phyloP scores from a whole-genome alignment of 352 stramenopile species.

The Phytophthora vignae region DNA sequence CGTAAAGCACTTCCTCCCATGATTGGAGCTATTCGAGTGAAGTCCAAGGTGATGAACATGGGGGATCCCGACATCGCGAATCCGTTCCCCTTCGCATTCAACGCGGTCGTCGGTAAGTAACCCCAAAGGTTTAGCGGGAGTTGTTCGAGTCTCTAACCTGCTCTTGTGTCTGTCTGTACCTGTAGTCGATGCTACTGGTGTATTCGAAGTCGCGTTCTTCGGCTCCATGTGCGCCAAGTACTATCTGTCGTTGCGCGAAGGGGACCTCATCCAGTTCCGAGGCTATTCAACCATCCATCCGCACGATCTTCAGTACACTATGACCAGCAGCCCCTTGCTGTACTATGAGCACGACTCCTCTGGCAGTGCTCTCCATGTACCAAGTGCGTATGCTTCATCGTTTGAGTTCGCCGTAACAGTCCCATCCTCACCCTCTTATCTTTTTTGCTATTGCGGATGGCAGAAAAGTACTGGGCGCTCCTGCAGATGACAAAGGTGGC shows the following conservation, averaged over 20 bases:
- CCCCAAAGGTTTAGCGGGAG: background rate
- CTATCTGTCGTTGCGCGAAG: slow-evolving; percentile 61
- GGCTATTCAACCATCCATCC: slow-evolving; percentile 42
- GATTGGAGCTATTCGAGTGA: slow-evolving; percentile 60
- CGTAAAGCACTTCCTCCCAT: slow-evolving; percentile 44
- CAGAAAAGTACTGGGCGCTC: slow-evolving; percentile 70
- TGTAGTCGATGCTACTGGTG: slow-evolving; percentile 52
- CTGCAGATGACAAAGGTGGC: slow-evolving; percentile 46
- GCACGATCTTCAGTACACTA: slow-evolving; percentile 19
- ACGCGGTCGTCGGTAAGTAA: slow-evolving; percentile 59
- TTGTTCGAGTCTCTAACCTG: background rate
- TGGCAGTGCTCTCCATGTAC: slow-evolving; percentile 45
- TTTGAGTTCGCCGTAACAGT: background rate
- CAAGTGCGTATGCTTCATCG: slow-evolving; percentile 32
- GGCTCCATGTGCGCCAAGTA: slow-evolving; percentile 70
- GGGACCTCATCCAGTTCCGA: slow-evolving; percentile 65
- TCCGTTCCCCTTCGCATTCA: slow-evolving; percentile 74
- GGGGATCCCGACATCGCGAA: slow-evolving; percentile 50
- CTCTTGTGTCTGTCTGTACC: too few species aligned
- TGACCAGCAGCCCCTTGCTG: slow-evolving; percentile 27
- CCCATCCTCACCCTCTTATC: background rate
- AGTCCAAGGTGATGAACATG: slow-evolving; percentile 62
- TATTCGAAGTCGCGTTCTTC: slow-evolving; percentile 72
- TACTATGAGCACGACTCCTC: slow-evolving; percentile 46
- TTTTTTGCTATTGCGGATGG: slow-evolving; percentile 1